Conservation (phyloP, 164 flowering plant genomes). For the Pachysandra terminalis region DNA sequence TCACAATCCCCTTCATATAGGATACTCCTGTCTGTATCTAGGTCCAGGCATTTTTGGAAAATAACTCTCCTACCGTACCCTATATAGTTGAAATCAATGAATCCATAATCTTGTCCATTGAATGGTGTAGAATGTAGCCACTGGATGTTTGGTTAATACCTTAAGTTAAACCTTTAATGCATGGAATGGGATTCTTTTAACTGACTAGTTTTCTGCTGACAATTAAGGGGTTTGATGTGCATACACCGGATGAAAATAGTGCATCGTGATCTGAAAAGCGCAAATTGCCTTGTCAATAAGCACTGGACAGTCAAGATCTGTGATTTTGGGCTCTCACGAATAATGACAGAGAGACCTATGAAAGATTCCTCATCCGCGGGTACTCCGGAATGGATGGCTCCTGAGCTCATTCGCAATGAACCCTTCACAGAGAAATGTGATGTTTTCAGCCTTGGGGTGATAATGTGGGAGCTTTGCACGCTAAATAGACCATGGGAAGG, state of each 20-base stretch:
- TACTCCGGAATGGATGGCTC: slow-evolving; percentile 99
- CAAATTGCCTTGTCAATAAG: slow-evolving; percentile 93
- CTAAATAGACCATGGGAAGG: slow-evolving; percentile 97
- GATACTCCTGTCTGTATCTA: no score
- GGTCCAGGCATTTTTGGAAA: no score
- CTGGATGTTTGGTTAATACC: background rate
- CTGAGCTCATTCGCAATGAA: slow-evolving; percentile 91
- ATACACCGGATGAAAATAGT: slow-evolving; percentile 89
- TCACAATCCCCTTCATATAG: no score
- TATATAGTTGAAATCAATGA: background rate
- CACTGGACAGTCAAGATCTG: slow-evolving; percentile 89
- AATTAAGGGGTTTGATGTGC: slow-evolving; percentile 85
- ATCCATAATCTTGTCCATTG: background rate
- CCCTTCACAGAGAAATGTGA: slow-evolving; percentile 93
- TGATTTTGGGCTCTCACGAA: slow-evolving; percentile 93
- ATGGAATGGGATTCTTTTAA: background rate
- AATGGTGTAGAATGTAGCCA: no score
- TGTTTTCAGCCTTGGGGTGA: slow-evolving; percentile 94
- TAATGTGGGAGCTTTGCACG: slow-evolving; percentile 99
- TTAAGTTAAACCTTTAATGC: background rate
- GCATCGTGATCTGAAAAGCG: slow-evolving; percentile 91
- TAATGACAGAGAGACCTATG: slow-evolving; percentile 52
- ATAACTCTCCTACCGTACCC: no score
- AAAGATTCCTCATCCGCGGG: slow-evolving; percentile 83
- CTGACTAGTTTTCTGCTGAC: slow-evolving; percentile 11